These are phyloP conservation scores for Ophiosphaerella narmari DNA, from an alignment of 2,329 filamentous ascomycete species.

Conservation along the genomic window DNA sequence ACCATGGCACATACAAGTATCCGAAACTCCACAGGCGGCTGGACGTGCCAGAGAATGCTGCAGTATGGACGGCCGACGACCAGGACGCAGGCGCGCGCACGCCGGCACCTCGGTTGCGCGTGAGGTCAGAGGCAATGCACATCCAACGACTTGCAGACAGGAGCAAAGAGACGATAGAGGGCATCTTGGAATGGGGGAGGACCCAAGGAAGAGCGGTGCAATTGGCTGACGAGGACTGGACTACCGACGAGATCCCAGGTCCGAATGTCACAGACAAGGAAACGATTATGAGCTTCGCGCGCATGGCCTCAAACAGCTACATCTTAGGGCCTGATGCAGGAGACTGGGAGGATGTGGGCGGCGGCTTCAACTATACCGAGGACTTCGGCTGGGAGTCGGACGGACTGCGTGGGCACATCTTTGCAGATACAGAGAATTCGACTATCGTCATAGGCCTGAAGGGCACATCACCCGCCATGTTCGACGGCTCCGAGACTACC, in stretches of 20 bases:
- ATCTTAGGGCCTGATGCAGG: slow-evolving; percentile 71
- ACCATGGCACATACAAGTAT: slow-evolving; percentile 81
- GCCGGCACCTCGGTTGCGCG: slow-evolving; percentile 54
- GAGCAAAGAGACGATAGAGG: slow-evolving; percentile 74
- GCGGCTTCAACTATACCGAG: slow-evolving; percentile 79
- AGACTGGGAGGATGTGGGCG: slow-evolving; percentile 75
- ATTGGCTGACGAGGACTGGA: slow-evolving; percentile 78
- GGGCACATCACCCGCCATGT: slow-evolving; percentile 84
- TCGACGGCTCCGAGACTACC: slow-evolving; percentile 95
- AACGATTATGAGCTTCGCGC: slow-evolving; percentile 81
- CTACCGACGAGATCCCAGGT: slow-evolving; percentile 73
- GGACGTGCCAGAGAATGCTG: slow-evolving; percentile 68
- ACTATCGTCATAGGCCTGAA: slow-evolving; percentile 93
- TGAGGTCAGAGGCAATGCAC: slow-evolving; percentile 65
- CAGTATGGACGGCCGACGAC: slow-evolving; percentile 66
- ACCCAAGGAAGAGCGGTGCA: slow-evolving; percentile 69
- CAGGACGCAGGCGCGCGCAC: slow-evolving; percentile 50
- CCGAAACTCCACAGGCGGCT: slow-evolving; percentile 76
- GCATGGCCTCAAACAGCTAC: slow-evolving; percentile 90
- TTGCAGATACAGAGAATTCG: slow-evolving; percentile 80
- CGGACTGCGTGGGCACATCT: slow-evolving; percentile 89
- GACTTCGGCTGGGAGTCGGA: slow-evolving; percentile 94
- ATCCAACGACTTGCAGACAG: slow-evolving; percentile 86
- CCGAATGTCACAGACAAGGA: slow-evolving; percentile 86
- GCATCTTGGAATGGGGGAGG: slow-evolving; percentile 74